Base-by-base conservation (phyloP, 139 green algal species). In the Ettlia oleoabundans region DNA sequence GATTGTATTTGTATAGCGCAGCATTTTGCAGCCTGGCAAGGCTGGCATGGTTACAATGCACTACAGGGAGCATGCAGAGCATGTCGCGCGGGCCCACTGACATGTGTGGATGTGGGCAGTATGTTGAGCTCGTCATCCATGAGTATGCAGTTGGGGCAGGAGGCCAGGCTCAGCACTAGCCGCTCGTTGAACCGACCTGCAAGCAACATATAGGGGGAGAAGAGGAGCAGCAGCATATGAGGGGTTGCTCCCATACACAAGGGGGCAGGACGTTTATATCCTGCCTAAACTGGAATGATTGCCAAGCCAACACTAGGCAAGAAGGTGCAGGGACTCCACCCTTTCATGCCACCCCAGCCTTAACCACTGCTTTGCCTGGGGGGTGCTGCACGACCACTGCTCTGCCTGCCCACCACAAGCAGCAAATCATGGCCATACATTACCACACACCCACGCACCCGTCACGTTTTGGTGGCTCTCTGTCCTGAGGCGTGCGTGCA, bases 81-180 rank as follows among this genome's bases (percentile, higher is more conserved):
- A n/a, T 32, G 18, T n/a, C 30, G 18, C 13, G 55, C 55, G 28
- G 55, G 55, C 21, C 6, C n/a, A 47, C 82, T 81, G 40, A 93
- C 89, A 42, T 94, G 93, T 32, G 87, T 92, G 81, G 89, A 96
- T 28, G 94, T 97, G 21, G 97, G 97, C 84, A 99, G 91, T 52
- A 99, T 93, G 88, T 99, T 99, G 67, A 99, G 92, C 90, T 99
- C 97, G 78, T 99, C 97, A 70, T 99, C 97, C 90, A 99, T 96
- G 32, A 99, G 86, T 28, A 99, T 89, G 91, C 92, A 97, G 76
- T 88, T 88, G 8, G 84, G 88, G 85, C 91, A 96, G 73, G 82
- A 88, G 24, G 97, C 95, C 70, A 99, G 89, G 1, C 91, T 96
- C 74, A 99, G 91, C 79, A 98, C 96, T 81, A 99, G 86, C 24